Conservation (phyloP, 2,329 filamentous ascomycete species). For the Berkeleyomyces basicola region DNA sequence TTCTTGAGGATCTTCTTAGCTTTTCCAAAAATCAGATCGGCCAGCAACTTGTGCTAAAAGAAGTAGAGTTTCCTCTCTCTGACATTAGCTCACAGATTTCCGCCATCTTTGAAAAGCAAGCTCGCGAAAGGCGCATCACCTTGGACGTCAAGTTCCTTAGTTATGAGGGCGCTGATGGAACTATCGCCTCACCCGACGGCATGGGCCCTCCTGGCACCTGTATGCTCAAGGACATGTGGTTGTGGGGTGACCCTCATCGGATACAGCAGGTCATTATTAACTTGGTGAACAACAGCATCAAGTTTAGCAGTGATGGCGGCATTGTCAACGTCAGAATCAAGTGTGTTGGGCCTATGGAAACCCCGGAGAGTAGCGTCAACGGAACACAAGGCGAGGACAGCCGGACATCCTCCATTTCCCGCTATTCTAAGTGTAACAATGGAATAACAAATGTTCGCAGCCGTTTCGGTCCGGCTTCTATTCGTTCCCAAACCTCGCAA, state of each 20-base stretch:
- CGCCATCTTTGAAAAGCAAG: slow-evolving; percentile 82
- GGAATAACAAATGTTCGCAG: slow-evolving; percentile 20
- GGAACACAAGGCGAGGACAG: slow-evolving; percentile 26
- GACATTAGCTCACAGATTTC: slow-evolving; percentile 70
- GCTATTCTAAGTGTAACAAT: slow-evolving; percentile 27
- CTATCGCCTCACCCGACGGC: slow-evolving; percentile 30
- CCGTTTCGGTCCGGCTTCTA: slow-evolving; percentile 32
- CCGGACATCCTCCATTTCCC: slow-evolving; percentile 36
- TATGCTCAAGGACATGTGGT: slow-evolving; percentile 64
- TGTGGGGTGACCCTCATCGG: slow-evolving; percentile 85
- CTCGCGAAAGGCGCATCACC: slow-evolving; percentile 59
- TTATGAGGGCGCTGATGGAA: slow-evolving; percentile 13
- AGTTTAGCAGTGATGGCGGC: slow-evolving; percentile 69
- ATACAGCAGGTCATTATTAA: slow-evolving; percentile 91
- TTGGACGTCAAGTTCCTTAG: slow-evolving; percentile 49
- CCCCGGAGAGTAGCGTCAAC: slow-evolving; percentile 13
- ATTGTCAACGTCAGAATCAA: slow-evolving; percentile 60
- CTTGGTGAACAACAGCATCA: slow-evolving; percentile 77
- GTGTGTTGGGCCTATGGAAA: slow-evolving; percentile 47
- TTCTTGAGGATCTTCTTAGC: slow-evolving; percentile 76
- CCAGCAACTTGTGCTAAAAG: slow-evolving; percentile 63
- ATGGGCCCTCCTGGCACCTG: slow-evolving; percentile 49
- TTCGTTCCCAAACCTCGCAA: slow-evolving; percentile 34
- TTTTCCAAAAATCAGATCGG: slow-evolving; percentile 94
- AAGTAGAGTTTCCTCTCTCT: slow-evolving; percentile 70